phyloP scores from a whole-genome alignment of 768 basidiomycete genomes.

The Coprinopsis cinerea region DNA sequence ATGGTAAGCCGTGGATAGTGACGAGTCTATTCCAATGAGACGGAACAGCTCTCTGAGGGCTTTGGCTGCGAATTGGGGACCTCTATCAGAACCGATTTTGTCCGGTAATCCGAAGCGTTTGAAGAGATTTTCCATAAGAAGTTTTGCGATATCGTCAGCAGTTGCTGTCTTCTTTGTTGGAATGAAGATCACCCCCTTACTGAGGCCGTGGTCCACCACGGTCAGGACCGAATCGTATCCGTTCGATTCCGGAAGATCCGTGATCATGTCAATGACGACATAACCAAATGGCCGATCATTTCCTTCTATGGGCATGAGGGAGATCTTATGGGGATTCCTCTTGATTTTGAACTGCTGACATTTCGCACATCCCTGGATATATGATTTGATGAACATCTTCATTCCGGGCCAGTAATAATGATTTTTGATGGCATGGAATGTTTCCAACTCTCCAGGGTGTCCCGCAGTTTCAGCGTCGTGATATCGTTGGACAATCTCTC shows the following conservation, averaged over 20 bases:
- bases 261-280: slow-evolving; percentile 17
- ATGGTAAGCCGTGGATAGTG: slow-evolving; percentile 13
- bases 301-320: background rate
- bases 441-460: slow-evolving; percentile 10
- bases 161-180: slow-evolving; percentile 15
- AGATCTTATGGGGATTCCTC: background rate
- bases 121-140: slow-evolving; percentile 3
- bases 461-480: slow-evolving; percentile 1
- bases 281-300: slow-evolving; percentile 1
- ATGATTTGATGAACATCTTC: slow-evolving; percentile 13
- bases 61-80: slow-evolving; percentile 13
- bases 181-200: slow-evolving; percentile 21
- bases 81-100: slow-evolving; percentile 14
- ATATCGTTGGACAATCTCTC: slow-evolving; percentile 2
- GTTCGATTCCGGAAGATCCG: slow-evolving; percentile 11
- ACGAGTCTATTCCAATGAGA: slow-evolving; percentile 10
- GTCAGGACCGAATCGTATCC: slow-evolving; percentile 18
- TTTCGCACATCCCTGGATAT: slow-evolving; percentile 15
- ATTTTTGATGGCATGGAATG: slow-evolving; percentile 1
- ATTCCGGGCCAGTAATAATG: slow-evolving; percentile 20
- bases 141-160: background rate
- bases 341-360: slow-evolving; percentile 17
- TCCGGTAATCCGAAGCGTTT: slow-evolving; percentile 8
- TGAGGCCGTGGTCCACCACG: slow-evolving; percentile 21
- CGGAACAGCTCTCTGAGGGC: slow-evolving; percentile 12